phyloP scores from a whole-genome alignment of 1,139 yeast genomes.

The Hyphopichia fennica region DNA sequence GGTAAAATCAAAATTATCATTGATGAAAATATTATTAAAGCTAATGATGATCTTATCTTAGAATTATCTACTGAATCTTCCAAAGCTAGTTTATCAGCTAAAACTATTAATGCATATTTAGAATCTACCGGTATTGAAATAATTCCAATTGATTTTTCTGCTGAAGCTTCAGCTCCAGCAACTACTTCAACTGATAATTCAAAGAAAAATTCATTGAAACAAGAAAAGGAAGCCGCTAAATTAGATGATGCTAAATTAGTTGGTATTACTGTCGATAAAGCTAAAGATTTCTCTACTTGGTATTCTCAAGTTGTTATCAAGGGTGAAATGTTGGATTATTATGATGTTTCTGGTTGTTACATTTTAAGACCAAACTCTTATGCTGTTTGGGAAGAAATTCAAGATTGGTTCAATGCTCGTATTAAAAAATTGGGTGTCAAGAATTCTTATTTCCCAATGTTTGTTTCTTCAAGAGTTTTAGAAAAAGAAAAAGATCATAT shows the following conservation, averaged over 20 bases:
- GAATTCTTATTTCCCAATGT: conserved; percentile 98
- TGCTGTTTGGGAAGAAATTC: conserved; percentile 92
- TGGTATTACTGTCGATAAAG: conserved; percentile 94
- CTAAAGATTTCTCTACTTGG: conserved; percentile 93
- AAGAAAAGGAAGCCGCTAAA: conserved; percentile 51
- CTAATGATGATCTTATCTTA: conserved; percentile 44
- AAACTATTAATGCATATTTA: conserved; percentile 53
- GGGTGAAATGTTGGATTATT: conserved; percentile 98
- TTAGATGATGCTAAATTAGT: conserved; percentile 88
- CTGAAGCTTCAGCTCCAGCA: conserved; percentile 39
- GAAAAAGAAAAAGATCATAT: conserved; percentile 98
- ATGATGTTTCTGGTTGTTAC: conserved; percentile 98
- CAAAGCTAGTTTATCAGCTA: conserved; percentile 56
- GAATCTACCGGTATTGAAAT: conserved; percentile 57
- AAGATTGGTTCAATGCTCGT: conserved; percentile 75
- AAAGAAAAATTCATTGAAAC: conserved; percentile 24
- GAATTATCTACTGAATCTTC: conserved; percentile 61
- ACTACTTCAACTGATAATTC: conserved; percentile 28
- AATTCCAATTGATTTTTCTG: conserved; percentile 58
- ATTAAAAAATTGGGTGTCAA: conserved; percentile 89
- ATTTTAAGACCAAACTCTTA: conserved; percentile 96
- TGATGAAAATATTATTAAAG: conserved; percentile 53
- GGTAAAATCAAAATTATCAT: conserved; percentile 67
- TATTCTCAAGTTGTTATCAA: conserved; percentile 93
- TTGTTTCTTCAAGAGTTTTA: conserved; percentile 86